These are phyloP conservation scores for Apophysomyces trapeziformis DNA, from an alignment of 371 early-diverging fungal species.

Conservation along the genomic window DNA sequence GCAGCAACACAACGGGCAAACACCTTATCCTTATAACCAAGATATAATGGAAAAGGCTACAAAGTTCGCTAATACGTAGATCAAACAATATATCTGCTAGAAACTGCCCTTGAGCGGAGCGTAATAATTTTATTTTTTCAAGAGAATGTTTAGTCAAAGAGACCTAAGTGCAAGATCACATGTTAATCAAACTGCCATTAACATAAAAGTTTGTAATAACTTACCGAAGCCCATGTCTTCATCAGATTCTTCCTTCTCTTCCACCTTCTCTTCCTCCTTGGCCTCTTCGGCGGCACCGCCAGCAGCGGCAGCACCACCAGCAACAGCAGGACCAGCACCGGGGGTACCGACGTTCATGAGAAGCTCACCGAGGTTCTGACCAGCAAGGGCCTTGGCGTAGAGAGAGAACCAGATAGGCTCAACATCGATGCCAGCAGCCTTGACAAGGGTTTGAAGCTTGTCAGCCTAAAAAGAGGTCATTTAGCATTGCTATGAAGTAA, in stretches of 20 bases:
- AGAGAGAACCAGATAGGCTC: conserved; percentile 96
- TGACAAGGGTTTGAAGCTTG: conserved; percentile 89
- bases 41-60: conserved; percentile 44
- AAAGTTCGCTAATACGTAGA: neutral
- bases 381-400: conserved; percentile 98
- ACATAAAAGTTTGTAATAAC: neutral
- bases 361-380: conserved; percentile 90
- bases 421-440: conserved; percentile 91
- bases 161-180: neutral
- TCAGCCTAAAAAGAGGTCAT: conserved; percentile 71
- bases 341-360: conserved; percentile 88
- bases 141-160: conserved; percentile 4
- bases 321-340: conserved; percentile 48
- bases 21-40: conserved; percentile 34
- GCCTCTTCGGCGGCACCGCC: conserved; percentile 62
- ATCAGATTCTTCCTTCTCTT: conserved; percentile 90
- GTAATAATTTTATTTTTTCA: neutral
- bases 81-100: conserved; percentile 3
- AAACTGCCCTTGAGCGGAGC: neutral
- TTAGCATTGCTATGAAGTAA: neutral
- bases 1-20: conserved; percentile 32
- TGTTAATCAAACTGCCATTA: neutral
- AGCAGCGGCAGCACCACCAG: conserved; percentile 62
- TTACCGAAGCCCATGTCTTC: conserved; percentile 62
- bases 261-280: conserved; percentile 64